Evolutionary conservation across 805 yeast genomes (phyloP).

Genomic region (Komagataella pseudopastoris): DNA sequence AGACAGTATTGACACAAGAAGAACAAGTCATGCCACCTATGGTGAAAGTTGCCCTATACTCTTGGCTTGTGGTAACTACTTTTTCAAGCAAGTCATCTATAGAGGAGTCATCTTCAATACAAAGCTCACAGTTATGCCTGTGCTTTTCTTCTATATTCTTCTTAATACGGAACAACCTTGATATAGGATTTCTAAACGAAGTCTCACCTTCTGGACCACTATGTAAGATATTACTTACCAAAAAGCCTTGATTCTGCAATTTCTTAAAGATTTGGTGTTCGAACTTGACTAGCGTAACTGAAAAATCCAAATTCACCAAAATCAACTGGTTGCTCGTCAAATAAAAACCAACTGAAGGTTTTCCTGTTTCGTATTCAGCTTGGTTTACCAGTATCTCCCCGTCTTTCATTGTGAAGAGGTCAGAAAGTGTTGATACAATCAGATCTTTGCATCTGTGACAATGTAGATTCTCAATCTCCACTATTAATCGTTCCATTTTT

Average conservation of each 20-base stretch:
- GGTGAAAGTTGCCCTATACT: conserved; percentile 37
- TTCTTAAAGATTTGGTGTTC: neutral
- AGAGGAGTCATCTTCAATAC: conserved; percentile 1
- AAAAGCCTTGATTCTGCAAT: neutral
- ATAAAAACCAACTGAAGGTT: neutral
- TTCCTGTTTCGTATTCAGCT: neutral
- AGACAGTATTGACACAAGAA: conserved; percentile 38
- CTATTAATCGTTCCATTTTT: conserved; percentile 11
- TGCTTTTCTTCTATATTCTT: neutral
- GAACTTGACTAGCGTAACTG: neutral
- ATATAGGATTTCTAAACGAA: neutral
- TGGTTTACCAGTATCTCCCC: conserved; percentile 3
- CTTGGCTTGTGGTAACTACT: conserved; percentile 10
- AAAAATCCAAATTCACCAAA: neutral
- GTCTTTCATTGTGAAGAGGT: conserved; percentile 6
- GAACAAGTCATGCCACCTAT: conserved; percentile 63
- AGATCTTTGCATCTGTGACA: conserved; percentile 36
- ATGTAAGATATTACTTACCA: neutral
- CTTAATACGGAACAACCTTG: neutral
- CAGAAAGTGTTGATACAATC: conserved; percentile 17
- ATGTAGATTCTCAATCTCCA: conserved; percentile 32
- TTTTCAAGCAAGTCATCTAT: conserved; percentile 11
- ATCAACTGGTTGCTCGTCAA: neutral
- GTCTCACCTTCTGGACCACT: neutral
- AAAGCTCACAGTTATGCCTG: neutral